Base-by-base conservation (phyloP, 2,329 filamentous ascomycete species). In the Sclerotinia sclerotiorum region DNA sequence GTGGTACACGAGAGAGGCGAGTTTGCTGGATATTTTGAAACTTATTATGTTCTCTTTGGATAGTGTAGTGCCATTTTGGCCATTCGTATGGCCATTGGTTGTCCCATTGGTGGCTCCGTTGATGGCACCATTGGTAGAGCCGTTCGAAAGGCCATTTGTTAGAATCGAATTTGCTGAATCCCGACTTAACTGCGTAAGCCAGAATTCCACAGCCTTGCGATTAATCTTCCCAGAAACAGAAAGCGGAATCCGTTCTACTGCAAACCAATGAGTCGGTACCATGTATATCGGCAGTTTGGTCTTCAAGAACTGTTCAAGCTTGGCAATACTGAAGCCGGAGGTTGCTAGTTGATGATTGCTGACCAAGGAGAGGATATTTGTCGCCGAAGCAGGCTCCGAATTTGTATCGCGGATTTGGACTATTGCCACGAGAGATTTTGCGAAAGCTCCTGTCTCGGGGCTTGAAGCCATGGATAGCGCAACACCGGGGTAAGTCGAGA, bases 191-290 rank as follows among this genome's bases (percentile, higher is more conserved):
- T 42, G 39, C 11, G 49, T 15, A 51, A 68, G 58, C 71, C 70
- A 72, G 10, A 24, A 56, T 15, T 58, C 48, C 17, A 70, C 58
- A 29, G n/a, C 52, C 42, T 68, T 68, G n/a, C 72, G 60, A 65
- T 74, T 66, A 7, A 74, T 65, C 49, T 74, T 74, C 19, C 72
- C 72, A 10, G 72, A 72, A 32, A 62, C 44, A 13, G 65, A 27
- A n/a, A 70, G 48, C 2, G 72, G 72, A 8, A 73, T 35, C 3
- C 5, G 32, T 35, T 70, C 52, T 8, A 74, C 64, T 5, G 61
- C 17, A 49, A 74, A 32, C 68, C 68, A 73, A 44, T 62, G 65
- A 11, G 55, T 65, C 32, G 73, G 73, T 2, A 74, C 65, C 73
- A 74, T 74, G 32, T 74, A 69, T 11, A 35, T 35, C n/a, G 72